Conservation (phyloP, 768 basidiomycete species). For the Boletus vermiculosoides region DNA sequence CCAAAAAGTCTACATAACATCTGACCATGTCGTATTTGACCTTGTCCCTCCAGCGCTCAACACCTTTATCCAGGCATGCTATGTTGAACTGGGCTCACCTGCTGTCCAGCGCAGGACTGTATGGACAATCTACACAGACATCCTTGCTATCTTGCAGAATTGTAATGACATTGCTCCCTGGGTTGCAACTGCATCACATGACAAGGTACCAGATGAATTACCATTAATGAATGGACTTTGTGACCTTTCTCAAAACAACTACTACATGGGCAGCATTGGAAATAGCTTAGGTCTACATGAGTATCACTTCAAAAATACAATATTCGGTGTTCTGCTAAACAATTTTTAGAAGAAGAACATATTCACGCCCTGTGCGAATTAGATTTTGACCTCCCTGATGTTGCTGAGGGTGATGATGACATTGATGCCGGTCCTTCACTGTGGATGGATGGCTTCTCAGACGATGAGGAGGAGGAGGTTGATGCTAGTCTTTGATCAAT, state of each 20-base stretch:
- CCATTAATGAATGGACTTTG: background rate
- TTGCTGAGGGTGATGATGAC: background rate
- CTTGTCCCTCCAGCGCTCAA: constrained; percentile 34
- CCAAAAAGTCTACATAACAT: constrained; percentile 29
- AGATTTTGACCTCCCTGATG: background rate
- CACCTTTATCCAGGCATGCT: background rate
- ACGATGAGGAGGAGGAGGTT: no score
- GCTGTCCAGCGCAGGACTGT: background rate
- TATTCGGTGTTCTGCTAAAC: background rate
- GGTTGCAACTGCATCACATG: background rate
- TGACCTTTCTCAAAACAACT: background rate
- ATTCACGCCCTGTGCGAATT: background rate
- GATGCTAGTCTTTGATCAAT: no score
- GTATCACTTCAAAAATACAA: background rate
- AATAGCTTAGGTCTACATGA: background rate
- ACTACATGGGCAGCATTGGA: background rate
- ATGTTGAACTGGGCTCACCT: background rate
- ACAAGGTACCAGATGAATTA: background rate
- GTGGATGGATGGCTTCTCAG: no score
- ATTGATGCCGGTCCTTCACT: background rate
- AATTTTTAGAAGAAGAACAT: no score
- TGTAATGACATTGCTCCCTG: background rate
- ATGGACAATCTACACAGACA: background rate
- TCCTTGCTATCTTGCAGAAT: background rate
- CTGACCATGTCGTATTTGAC: constrained; percentile 35